Evolutionary conservation across 768 basidiomycete species (phyloP).

Genomic region (Chlorophyllum brunneum): DNA sequence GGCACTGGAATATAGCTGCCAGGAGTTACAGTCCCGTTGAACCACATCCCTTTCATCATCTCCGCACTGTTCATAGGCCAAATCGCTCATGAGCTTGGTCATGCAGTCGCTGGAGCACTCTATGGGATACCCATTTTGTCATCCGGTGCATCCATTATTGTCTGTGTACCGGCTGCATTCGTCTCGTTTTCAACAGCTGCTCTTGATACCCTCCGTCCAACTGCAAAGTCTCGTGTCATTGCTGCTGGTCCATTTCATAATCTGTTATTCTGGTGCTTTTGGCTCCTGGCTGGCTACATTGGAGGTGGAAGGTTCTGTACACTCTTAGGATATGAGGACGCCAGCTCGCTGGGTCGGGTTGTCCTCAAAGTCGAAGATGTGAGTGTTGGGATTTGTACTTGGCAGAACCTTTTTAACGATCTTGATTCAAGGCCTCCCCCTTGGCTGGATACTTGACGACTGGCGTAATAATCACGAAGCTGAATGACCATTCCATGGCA

Average conservation of each 20-base stretch:
- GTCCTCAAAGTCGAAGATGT: constrained; percentile 55
- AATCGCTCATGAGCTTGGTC: constrained; percentile 77
- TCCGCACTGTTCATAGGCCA: constrained; percentile 60
- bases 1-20: constrained; percentile 59
- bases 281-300: constrained; percentile 33
- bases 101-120: constrained; percentile 74
- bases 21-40: constrained; percentile 75
- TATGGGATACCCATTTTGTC: constrained; percentile 62
- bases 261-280: constrained; percentile 50
- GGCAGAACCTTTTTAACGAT: neutral
- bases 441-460: constrained; percentile 49
- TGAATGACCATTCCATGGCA: constrained; percentile 60
- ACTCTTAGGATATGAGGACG: constrained; percentile 48
- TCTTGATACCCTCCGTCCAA: constrained; percentile 35
- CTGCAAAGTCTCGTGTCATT: constrained; percentile 54
- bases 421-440: constrained; percentile 52
- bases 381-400: constrained; percentile 21
- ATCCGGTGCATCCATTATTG: constrained; percentile 56
- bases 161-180: constrained; percentile 72
- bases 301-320: constrained; percentile 27
- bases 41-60: constrained; percentile 64
- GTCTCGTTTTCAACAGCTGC: constrained; percentile 52
- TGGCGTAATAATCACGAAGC: constrained; percentile 55
- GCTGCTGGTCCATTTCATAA: constrained; percentile 82
- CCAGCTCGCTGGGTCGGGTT: constrained; percentile 46